Conservation (phyloP, 495 filamentous ascomycete genomes). For the Cenococcum geophilum region DNA sequence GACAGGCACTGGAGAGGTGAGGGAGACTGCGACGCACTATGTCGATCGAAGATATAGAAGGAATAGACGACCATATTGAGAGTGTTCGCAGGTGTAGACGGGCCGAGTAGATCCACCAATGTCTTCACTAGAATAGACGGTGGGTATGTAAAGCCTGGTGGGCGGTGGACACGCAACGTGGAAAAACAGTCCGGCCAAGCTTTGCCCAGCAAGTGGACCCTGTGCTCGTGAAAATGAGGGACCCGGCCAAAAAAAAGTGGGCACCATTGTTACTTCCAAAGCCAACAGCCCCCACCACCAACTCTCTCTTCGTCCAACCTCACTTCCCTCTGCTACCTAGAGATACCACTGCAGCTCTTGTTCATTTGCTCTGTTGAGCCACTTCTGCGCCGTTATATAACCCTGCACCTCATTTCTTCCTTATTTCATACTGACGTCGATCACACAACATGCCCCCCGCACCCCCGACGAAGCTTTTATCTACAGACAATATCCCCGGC, state of each 20-base stretch:
- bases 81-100: no score
- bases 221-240: slow-evolving; percentile 3
- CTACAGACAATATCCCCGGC: slow-evolving; percentile 13
- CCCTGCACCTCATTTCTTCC: neutral
- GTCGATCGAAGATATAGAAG: slow-evolving; percentile 98
- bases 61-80: slow-evolving; percentile 82
- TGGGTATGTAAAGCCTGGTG: no score
- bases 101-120: no score
- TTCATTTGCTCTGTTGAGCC: neutral
- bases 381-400: neutral
- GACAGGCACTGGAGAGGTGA: slow-evolving; percentile 5
- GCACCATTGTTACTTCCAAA: neutral
- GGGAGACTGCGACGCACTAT: slow-evolving; percentile 53
- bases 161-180: no score
- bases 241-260: neutral
- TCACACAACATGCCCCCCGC: slow-evolving; percentile 1
- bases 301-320: neutral
- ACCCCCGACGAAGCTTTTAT: slow-evolving; percentile 12
- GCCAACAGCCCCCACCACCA: neutral
- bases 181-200: neutral
- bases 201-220: neutral
- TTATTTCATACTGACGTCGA: neutral
- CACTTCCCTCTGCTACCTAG: neutral
- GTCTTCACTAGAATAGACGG: no score
- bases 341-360: neutral